Evolutionary conservation across 176 grass and related monocot species (phyloP).

Genomic region (Raddia guianensis): DNA sequence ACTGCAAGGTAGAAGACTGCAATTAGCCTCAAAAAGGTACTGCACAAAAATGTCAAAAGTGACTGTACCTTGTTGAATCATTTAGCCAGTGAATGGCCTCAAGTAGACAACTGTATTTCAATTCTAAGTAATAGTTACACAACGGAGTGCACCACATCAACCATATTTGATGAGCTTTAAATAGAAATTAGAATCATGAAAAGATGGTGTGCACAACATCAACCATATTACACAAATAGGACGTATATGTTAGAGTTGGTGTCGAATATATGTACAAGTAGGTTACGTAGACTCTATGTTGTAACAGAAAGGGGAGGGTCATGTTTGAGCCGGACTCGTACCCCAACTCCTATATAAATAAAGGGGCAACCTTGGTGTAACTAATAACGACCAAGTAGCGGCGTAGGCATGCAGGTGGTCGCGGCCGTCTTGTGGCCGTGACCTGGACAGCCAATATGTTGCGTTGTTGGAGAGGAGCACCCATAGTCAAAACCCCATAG

Average conservation of each 20-base stretch:
- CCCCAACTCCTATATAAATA: too few species aligned
- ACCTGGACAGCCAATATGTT: too few species aligned
- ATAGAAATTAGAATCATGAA: neutral
- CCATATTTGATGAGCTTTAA: constrained; percentile 13
- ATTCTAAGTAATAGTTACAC: neutral
- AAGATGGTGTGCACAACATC: neutral
- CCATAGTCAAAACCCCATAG: too few species aligned
- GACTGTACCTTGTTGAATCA: neutral
- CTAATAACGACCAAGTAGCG: too few species aligned
- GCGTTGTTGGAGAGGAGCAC: too few species aligned
- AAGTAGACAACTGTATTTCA: neutral
- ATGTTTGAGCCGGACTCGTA: too few species aligned
- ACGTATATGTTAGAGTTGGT: neutral
- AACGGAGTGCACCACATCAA: neutral
- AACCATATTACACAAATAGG: neutral
- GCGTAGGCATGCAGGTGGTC: too few species aligned
- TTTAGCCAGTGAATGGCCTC: neutral
- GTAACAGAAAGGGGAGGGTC: too few species aligned
- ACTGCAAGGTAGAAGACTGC: constrained; percentile 51
- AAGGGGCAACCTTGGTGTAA: too few species aligned
- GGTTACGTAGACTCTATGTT: too few species aligned
- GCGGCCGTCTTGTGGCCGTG: too few species aligned
- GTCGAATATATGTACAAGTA: too few species aligned
- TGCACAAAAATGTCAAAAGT: neutral
- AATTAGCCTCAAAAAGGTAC: constrained; percentile 20